Base-by-base conservation (phyloP, 208 protist genomes). In the Leishmania tarentolae region DNA sequence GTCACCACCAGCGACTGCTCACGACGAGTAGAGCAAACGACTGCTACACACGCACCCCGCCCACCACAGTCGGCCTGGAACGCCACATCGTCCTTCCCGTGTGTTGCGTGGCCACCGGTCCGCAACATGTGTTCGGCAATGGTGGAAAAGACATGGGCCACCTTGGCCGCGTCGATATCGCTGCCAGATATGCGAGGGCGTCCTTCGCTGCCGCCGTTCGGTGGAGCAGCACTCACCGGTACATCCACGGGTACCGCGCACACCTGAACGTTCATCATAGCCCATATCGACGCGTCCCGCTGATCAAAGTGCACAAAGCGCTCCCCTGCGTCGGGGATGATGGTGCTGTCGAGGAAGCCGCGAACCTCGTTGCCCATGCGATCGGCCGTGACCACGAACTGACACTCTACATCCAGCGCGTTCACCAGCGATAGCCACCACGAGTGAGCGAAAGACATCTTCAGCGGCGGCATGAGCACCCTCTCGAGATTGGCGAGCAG, bases 401-500 rank as follows among this genome's bases (percentile, higher is more conserved):
- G 93, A 66, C 93, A 97, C 44, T 94, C 91, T 50, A 97, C 92
- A 74, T 97, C 93, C 17, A 95, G 82, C 17, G 91, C 89, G 57
- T 89, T 92, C 47, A 87, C 85, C 35, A 97, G 63, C 21, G 90
- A 83, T 68, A 91, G 74, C 92, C 93, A 97, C 86, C 86, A 88
- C 31, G 83, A 80, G 37, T 84, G 80, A 0, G 47, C 6, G 7
- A 87, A 83, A 46, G 77, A 61, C 7, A 82, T 63, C 59, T 87
- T 84, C 65, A 91, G 83, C 9, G 79, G 91, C 5, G 90, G 87
- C 53, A 83, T 83, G 4, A 93, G 79, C 11, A 86, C 75, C 42
- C 83, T 83, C 52, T 95, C 92, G 13, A 88, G 79, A 37, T 92
- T 79, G 24, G 75, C 77, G n/a, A 95, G 65, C 44, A 76, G 85